Evolutionary conservation across 768 basidiomycete genomes (phyloP).

Genomic region (Mycena polygramma): DNA sequence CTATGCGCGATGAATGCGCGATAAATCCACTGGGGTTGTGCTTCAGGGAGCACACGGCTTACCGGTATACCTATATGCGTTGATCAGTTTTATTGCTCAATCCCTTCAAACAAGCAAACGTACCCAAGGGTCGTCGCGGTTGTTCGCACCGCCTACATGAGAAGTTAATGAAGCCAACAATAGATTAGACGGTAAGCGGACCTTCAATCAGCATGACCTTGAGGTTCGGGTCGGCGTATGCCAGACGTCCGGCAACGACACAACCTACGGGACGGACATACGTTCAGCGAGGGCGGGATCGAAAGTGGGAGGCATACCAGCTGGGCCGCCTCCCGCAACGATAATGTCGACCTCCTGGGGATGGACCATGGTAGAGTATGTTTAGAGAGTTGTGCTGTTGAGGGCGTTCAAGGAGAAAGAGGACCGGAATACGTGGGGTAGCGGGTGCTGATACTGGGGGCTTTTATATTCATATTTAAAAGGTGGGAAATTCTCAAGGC

Average conservation of each 20-base stretch:
- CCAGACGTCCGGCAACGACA: slow-evolving; percentile 77
- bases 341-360: slow-evolving; percentile 82
- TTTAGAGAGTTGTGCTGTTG: background rate
- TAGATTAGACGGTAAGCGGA: slow-evolving; percentile 37
- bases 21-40: too few relatives aligned
- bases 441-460: background rate
- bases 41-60: slow-evolving; percentile 1
- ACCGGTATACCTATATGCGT: slow-evolving; percentile 61
- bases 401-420: slow-evolving; percentile 3
- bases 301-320: slow-evolving; percentile 51
- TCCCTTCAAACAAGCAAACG: background rate
- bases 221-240: slow-evolving; percentile 77
- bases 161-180: background rate
- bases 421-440: slow-evolving; percentile 25
- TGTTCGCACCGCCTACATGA: slow-evolving; percentile 71
- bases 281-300: background rate
- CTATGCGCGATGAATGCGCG: slow-evolving; percentile 43
- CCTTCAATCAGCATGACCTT: slow-evolving; percentile 86
- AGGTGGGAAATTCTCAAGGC: slow-evolving; percentile 30
- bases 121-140: slow-evolving; percentile 79
- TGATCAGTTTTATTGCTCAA: background rate
- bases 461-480: slow-evolving; percentile 27
- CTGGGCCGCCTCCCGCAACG: slow-evolving; percentile 77
- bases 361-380: slow-evolving; percentile 56
- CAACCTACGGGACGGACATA: slow-evolving; percentile 55